These are phyloP conservation scores for Mycogone perniciosa DNA, from an alignment of 2,329 filamentous ascomycete genomes.

Conservation along the genomic window DNA sequence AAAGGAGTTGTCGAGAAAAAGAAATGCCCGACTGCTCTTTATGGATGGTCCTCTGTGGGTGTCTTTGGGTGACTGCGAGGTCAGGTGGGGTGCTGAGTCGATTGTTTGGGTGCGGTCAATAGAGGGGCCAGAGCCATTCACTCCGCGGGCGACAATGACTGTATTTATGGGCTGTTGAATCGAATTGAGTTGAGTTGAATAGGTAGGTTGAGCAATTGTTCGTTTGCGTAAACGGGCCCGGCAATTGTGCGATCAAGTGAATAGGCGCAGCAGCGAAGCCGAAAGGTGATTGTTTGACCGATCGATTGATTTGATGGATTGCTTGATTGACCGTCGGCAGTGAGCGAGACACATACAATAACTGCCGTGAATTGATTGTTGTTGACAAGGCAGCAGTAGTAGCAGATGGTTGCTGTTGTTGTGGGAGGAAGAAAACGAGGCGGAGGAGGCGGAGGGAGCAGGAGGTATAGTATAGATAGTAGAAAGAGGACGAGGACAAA, in stretches of 20 bases:
- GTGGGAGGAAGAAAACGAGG: neutral
- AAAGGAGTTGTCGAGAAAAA: neutral
- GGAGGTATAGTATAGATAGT: neutral
- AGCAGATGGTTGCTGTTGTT: neutral
- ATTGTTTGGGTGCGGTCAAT: conserved; percentile 6
- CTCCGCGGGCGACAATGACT: neutral
- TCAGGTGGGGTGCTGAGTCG: conserved; percentile 2
- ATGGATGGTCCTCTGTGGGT: neutral
- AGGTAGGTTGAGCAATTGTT: neutral
- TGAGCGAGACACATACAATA: too few relatives aligned
- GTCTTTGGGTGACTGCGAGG: neutral
- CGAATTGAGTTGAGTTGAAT: neutral
- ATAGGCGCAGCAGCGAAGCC: neutral
- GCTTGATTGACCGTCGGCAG: too few relatives aligned
- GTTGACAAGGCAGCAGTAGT: neutral
- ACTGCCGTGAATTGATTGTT: too few relatives aligned
- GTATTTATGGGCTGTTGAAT: neutral
- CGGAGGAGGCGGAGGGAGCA: neutral
- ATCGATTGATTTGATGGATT: neutral
- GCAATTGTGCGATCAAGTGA: neutral
- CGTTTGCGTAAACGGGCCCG: neutral
- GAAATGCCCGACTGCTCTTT: neutral
- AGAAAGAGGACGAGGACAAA: neutral
- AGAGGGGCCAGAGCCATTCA: conserved; percentile 10
- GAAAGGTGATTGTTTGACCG: conserved; percentile 1